Evolutionary conservation across 2,329 filamentous ascomycete genomes (phyloP).

Genomic region (Colletotrichum simmondsii): DNA sequence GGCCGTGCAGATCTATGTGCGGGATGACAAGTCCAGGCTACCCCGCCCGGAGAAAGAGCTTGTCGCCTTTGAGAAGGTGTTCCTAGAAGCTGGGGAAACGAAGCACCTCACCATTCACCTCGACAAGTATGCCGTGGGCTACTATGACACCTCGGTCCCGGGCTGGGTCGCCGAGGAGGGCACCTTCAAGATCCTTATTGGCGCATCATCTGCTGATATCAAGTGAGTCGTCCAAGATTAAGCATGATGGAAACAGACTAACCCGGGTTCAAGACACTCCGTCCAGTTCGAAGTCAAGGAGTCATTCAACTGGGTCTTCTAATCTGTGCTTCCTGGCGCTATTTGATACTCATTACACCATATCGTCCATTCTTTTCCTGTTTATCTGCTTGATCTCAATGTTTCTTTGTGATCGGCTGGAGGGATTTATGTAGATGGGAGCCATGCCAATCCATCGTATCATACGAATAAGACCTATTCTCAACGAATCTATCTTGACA

Average conservation of each 20-base stretch:
- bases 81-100: slow-evolving; percentile 66
- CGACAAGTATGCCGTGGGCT: slow-evolving; percentile 65
- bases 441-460: background rate
- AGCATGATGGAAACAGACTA: background rate
- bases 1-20: slow-evolving; percentile 75
- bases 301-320: slow-evolving; percentile 75
- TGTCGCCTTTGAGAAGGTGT: slow-evolving; percentile 75
- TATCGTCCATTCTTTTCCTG: background rate
- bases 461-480: background rate
- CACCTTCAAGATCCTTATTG: slow-evolving; percentile 68
- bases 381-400: background rate
- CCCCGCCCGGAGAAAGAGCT: slow-evolving; percentile 77
- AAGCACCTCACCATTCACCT: slow-evolving; percentile 57
- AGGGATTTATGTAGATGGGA: background rate
- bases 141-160: slow-evolving; percentile 69
- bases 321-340: slow-evolving; percentile 10
- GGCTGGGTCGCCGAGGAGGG: slow-evolving; percentile 77
- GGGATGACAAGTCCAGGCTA: slow-evolving; percentile 71
- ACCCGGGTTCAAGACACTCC: slow-evolving; percentile 38
- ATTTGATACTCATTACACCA: background rate
- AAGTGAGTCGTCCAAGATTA: slow-evolving; percentile 33
- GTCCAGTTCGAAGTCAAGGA: slow-evolving; percentile 68
- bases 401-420: background rate
- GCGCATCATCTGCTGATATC: slow-evolving; percentile 71
- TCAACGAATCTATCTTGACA: background rate